Evolutionary conservation across 768 basidiomycete genomes (phyloP), one percentile per base, ranked within the genome.

Genomic region (Fomitopsis pulvina): DNA sequence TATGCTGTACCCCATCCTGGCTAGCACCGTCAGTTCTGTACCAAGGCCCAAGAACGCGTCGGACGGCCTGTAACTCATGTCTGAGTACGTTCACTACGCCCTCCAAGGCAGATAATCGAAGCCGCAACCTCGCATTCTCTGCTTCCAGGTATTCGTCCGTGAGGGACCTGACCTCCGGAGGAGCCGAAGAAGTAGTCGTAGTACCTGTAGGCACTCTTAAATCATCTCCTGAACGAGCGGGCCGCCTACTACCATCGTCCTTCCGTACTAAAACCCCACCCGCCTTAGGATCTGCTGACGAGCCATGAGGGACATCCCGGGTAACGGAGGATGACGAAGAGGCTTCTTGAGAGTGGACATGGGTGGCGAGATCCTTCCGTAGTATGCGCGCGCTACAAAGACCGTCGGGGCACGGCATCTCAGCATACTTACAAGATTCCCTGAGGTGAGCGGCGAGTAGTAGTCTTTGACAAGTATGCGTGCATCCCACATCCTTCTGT

Each of bases 21-120:
- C 14, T 25, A 14, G 22, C 20, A 21, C 37, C 57, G 26, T 70
- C 71, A 21, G 70, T 63, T 21, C 68, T 62, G 58, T 73, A 80
- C 83, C 83, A 84, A 0, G 81, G 87, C 0, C 85, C 86, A 14
- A 92, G 63, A 4, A 75, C 78, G n/a, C 58, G 65, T 59, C 75
- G 79, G 27, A 80, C 71, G 7, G 67, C 66, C 9, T 71, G 68
- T 60, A 89, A 69, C 53, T 92, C 87, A 32, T 70, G 73, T 44
- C 72, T 72, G 59, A 81, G 67, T 4, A 64, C 63, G 26, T 75
- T 71, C 21, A 85, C 60, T 2, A 73, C 65, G 14, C 72, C 73
- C 60, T 90, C 87, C 20, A 88, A 65, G 0, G 72, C 70, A 11
- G 79, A 76, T 8, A 87, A 68, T 27, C 76, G 74, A 53, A 76